A percentile compares a stretch with the other conserved stretches of the same genome.
Evolutionary conservation across 371 early-diverging fungal species (phyloP).

Genomic region (Apophysomyces ossiformis): DNA sequence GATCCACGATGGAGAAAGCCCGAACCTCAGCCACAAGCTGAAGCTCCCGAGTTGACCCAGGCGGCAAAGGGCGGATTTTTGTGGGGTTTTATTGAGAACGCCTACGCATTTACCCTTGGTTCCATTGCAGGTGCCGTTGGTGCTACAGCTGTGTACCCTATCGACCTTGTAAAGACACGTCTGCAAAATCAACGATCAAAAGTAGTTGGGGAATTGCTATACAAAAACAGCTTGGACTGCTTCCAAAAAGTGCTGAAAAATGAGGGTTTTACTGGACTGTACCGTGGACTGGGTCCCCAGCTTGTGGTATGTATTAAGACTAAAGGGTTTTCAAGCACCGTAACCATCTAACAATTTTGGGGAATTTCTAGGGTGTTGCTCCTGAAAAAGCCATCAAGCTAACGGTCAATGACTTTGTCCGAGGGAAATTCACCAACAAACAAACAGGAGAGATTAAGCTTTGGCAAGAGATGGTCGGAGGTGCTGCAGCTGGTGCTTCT

Average conservation of each 20-base stretch:
- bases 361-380: conserved; percentile 74
- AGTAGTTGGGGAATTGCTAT: conserved; percentile 90
- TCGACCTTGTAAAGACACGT: conserved; percentile 97
- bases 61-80: conserved; percentile 30
- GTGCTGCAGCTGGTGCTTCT: conserved; percentile 89
- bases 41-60: conserved; percentile 15
- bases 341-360: background rate
- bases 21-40: conserved; percentile 17
- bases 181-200: conserved; percentile 97
- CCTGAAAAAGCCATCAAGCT: conserved; percentile 99
- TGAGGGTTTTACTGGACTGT: conserved; percentile 91
- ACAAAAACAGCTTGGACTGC: conserved; percentile 93
- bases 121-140: conserved; percentile 96
- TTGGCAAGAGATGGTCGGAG: conserved; percentile 85
- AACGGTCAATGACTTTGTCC: conserved; percentile 94
- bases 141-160: conserved; percentile 95
- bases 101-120: conserved; percentile 83
- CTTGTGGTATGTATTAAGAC: conserved; percentile 72
- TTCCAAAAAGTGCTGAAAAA: conserved; percentile 93
- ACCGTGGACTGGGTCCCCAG: conserved; percentile 96
- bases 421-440: conserved; percentile 70
- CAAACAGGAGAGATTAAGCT: conserved; percentile 78
- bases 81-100: conserved; percentile 49
- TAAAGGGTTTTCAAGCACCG: background rate
- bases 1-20: conserved; percentile 68